phyloP scores from a whole-genome alignment of 805 yeast species.

The Saccharomycopsis malanga region DNA sequence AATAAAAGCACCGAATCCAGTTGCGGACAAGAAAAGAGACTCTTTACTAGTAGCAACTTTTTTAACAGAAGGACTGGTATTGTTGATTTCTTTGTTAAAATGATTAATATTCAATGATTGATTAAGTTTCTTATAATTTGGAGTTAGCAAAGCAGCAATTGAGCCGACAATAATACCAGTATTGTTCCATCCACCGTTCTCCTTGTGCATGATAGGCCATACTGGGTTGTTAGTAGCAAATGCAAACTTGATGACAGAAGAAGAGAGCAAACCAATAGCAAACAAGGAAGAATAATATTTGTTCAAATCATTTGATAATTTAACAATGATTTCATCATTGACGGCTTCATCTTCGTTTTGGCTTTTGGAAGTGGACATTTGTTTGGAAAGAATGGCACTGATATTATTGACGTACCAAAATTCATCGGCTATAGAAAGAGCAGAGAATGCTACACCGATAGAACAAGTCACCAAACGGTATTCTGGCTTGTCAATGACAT shows the following conservation, averaged over 20 bases:
- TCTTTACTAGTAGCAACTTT: constrained; percentile 28
- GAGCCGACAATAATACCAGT: constrained; percentile 61
- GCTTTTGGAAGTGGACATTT: background rate
- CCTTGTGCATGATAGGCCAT: constrained; percentile 89
- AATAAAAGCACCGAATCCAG: constrained; percentile 72
- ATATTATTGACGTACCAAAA: constrained; percentile 36
- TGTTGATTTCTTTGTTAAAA: constrained; percentile 16
- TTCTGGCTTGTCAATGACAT: constrained; percentile 60
- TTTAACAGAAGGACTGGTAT: constrained; percentile 3
- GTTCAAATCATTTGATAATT: constrained; percentile 27
- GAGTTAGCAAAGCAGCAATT: constrained; percentile 56
- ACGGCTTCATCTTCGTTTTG: constrained; percentile 21
- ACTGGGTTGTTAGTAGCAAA: constrained; percentile 84
- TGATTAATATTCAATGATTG: constrained; percentile 20
- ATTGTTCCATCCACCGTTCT: constrained; percentile 80
- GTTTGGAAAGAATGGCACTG: constrained; percentile 27
- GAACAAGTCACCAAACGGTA: constrained; percentile 58
- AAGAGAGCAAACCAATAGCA: constrained; percentile 61
- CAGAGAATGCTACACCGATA: constrained; percentile 57
- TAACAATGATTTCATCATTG: constrained; percentile 22
- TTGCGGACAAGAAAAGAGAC: constrained; percentile 43
- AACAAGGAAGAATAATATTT: constrained; percentile 46
- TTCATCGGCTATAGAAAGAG: constrained; percentile 52
- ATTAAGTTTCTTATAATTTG: constrained; percentile 25
- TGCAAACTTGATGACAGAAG: constrained; percentile 69